Conservation (phyloP, 2,329 filamentous ascomycete genomes). For the Aspergillus udagawae region DNA sequence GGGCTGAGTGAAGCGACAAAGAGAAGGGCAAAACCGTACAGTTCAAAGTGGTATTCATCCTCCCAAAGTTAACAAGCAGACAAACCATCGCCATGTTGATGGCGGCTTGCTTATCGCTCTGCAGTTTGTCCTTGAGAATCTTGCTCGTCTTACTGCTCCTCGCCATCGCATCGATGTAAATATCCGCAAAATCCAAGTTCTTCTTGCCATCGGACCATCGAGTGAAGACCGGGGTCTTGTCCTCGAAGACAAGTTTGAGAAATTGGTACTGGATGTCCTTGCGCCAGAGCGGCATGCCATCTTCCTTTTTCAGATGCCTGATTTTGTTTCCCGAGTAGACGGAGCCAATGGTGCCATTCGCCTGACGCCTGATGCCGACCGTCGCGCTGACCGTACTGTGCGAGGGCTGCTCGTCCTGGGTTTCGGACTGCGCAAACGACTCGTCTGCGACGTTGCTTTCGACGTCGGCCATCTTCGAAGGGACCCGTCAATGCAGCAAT, state of each 20-base stretch:
- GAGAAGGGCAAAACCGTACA: conserved; percentile 55
- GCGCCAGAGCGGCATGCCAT: conserved; percentile 63
- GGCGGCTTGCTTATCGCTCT: conserved; percentile 85
- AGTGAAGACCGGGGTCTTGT: conserved; percentile 69
- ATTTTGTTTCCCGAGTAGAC: conserved; percentile 67
- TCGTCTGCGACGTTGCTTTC: conserved; percentile 32
- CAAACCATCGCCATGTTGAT: conserved; percentile 99
- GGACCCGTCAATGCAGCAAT: neutral
- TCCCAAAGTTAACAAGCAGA: conserved; percentile 89
- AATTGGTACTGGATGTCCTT: conserved; percentile 66
- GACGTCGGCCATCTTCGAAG: conserved; percentile 31
- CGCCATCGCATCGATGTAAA: conserved; percentile 98
- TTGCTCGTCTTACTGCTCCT: conserved; percentile 99
- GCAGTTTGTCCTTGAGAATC: conserved; percentile 91
- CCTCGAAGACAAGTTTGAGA: conserved; percentile 59
- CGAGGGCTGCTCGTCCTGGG: conserved; percentile 32
- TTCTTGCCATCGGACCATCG: conserved; percentile 82
- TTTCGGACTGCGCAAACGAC: conserved; percentile 33
- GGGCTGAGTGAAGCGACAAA: neutral
- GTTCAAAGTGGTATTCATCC: conserved; percentile 98
- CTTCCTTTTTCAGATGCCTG: conserved; percentile 63
- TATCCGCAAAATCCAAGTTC: conserved; percentile 76
- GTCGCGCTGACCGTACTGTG: conserved; percentile 38
- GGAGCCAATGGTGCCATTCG: conserved; percentile 62
- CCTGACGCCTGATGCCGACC: conserved; percentile 55